Evolutionary conservation across 106 monocot species (phyloP).

Genomic region (Acorus calamus): DNA sequence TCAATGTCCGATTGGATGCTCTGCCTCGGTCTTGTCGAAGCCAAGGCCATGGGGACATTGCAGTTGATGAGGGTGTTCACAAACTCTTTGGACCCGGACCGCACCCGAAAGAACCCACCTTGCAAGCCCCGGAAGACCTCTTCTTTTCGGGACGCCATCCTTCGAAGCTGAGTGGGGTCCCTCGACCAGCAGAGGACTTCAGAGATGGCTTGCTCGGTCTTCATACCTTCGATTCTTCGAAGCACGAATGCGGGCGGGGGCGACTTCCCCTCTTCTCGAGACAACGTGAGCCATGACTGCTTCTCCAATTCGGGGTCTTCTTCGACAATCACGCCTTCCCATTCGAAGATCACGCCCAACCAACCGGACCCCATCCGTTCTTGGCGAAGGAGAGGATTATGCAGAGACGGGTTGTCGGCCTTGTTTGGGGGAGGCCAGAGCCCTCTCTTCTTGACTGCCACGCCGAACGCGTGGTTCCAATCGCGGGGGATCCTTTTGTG

Average conservation of each 20-base stretch:
- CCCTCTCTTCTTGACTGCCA: background rate
- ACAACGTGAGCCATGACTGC: slow-evolving; percentile 59
- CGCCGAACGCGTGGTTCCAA: slow-evolving; percentile 11
- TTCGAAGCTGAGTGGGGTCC: slow-evolving; percentile 53
- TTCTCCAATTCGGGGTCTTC: slow-evolving; percentile 57
- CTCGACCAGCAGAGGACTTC: slow-evolving; percentile 95
- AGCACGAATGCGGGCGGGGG: slow-evolving; percentile 64
- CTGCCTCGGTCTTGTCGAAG: slow-evolving; percentile 50
- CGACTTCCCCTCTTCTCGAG: slow-evolving; percentile 74
- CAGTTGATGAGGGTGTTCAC: slow-evolving; percentile 44
- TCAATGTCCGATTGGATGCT: slow-evolving; percentile 54
- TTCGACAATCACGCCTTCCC: slow-evolving; percentile 85
- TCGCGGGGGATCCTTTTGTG: slow-evolving; percentile 22
- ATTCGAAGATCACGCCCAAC: slow-evolving; percentile 86
- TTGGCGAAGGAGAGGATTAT: slow-evolving; percentile 77
- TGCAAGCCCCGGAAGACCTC: slow-evolving; percentile 46
- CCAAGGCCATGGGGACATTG: slow-evolving; percentile 73
- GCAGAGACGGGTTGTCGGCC: slow-evolving; percentile 63
- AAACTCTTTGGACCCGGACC: slow-evolving; percentile 69
- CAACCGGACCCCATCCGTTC: slow-evolving; percentile 89
- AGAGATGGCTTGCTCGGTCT: slow-evolving; percentile 86
- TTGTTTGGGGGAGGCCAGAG: slow-evolving; percentile 65
- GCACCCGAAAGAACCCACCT: slow-evolving; percentile 41
- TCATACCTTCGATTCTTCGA: slow-evolving; percentile 80
- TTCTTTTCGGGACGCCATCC: slow-evolving; percentile 62